Conservation (phyloP, 2,329 filamentous ascomycete genomes). For the Scedosporium boydii region DNA sequence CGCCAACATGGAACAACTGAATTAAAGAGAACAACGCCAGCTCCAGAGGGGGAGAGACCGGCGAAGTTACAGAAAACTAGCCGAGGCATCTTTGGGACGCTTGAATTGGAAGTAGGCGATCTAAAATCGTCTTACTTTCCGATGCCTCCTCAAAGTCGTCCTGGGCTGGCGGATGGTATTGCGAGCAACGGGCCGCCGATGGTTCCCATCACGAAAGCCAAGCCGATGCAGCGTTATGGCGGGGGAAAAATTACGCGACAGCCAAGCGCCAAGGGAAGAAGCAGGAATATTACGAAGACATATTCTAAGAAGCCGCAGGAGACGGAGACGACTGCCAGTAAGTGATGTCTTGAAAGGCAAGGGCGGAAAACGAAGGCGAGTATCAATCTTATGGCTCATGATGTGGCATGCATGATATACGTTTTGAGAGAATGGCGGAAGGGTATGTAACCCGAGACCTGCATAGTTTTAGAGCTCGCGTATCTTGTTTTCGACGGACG, state of each 20-base stretch:
- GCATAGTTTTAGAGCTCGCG: too few relatives aligned
- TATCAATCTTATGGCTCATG: background rate
- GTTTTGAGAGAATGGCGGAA: background rate
- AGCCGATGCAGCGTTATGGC: background rate
- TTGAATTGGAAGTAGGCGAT: conserved; percentile 3
- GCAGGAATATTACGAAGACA: background rate
- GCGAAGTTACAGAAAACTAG: background rate
- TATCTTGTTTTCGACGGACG: too few relatives aligned
- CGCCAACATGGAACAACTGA: background rate
- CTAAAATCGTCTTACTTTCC: conserved; percentile 5
- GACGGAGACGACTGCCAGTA: background rate
- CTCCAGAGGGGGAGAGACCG: background rate
- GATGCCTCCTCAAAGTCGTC: background rate
- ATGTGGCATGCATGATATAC: too few relatives aligned
- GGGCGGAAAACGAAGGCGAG: background rate
- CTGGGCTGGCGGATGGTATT: background rate
- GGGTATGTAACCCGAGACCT: background rate
- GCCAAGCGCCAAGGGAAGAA: background rate
- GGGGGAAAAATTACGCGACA: background rate
- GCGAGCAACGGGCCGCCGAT: background rate
- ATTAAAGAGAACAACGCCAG: background rate
- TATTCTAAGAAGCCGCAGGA: conserved; percentile 6
- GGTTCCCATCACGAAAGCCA: background rate
- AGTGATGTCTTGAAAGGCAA: background rate
- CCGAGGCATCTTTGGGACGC: conserved; percentile 2